Conservation (phyloP, 805 yeast species). For the Cyberlindnera petersonii region DNA sequence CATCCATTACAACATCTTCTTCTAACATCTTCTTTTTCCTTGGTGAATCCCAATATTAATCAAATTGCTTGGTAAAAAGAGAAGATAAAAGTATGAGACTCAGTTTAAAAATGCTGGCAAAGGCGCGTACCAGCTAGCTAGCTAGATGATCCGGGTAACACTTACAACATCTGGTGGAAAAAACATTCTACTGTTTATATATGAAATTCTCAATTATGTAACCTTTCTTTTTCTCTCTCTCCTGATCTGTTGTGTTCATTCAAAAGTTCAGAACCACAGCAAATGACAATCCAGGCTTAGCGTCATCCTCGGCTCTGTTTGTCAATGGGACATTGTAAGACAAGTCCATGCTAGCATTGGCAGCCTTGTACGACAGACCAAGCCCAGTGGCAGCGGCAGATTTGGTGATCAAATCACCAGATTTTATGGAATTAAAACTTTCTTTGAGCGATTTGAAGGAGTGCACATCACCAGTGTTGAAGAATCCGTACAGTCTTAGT, state of each 20-base stretch:
- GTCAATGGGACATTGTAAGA: slow-evolving; percentile 53
- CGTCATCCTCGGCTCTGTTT: slow-evolving; percentile 38
- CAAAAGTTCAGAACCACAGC: slow-evolving; percentile 47
- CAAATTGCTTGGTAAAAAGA: too few species aligned
- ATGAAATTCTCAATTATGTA: too few species aligned
- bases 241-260: too few species aligned
- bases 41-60: too few species aligned
- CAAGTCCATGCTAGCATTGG: slow-evolving; percentile 51
- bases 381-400: slow-evolving; percentile 46
- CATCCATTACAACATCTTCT: slow-evolving; percentile 7
- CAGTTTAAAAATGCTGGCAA: too few species aligned
- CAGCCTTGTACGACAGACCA: slow-evolving; percentile 51
- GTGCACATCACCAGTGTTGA: slow-evolving; percentile 53
- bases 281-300: slow-evolving; percentile 54
- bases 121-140: too few species aligned
- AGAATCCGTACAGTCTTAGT: slow-evolving; percentile 57
- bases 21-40: slow-evolving; percentile 7
- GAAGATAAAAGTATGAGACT: too few species aligned
- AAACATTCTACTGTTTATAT: too few species aligned
- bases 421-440: slow-evolving; percentile 16
- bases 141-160: too few species aligned
- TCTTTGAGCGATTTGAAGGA: slow-evolving; percentile 19
- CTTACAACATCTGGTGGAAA: too few species aligned
- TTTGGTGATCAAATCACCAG: slow-evolving; percentile 23
- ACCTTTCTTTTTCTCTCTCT: too few species aligned